A percentile compares a stretch with the other conserved stretches of the same genome.
Evolutionary conservation across 2,329 filamentous ascomycete species (phyloP).

Genomic region (Sporothrix euskadiensis): DNA sequence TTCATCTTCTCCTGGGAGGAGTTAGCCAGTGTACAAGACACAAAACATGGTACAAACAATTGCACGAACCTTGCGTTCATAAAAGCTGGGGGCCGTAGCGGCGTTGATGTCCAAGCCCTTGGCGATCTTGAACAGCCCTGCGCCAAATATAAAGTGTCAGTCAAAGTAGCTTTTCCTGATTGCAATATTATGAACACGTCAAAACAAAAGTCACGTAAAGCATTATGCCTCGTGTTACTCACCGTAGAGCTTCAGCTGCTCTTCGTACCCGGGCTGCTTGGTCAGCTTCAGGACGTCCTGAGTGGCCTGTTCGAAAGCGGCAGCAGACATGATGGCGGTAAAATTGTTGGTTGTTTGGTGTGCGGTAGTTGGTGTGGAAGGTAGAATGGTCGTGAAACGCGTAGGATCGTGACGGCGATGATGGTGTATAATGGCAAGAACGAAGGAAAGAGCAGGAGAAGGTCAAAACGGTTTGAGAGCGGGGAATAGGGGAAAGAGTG

Average conservation of each 20-base stretch:
- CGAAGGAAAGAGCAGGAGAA: not conserved
- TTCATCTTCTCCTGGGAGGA: constrained; percentile 70
- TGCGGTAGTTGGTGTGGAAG: not conserved
- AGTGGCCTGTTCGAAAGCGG: constrained; percentile 6
- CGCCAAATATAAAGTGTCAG: not conserved
- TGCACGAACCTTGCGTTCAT: constrained; percentile 64
- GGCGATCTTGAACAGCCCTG: constrained; percentile 61
- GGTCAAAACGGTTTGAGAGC: not conserved
- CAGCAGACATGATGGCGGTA: constrained; percentile 7
- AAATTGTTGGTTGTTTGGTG: not conserved
- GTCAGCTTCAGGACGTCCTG: constrained; percentile 11
- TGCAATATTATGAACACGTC: not conserved
- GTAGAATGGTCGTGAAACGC: not conserved
- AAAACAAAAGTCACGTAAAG: not conserved
- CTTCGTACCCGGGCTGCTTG: too few species aligned
- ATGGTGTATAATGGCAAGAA: not conserved
- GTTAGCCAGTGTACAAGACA: constrained; percentile 10
- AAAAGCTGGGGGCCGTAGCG: constrained; percentile 64
- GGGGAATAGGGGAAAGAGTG: not conserved
- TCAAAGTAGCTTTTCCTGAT: not conserved
- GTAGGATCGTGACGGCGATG: not conserved
- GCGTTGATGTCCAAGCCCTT: constrained; percentile 57
- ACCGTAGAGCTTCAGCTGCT: not conserved
- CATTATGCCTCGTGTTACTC: not conserved
- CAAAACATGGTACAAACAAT: not conserved